Evolutionary conservation across 2,329 filamentous ascomycete genomes (phyloP).

Genomic region (Stemphylium beticola): DNA sequence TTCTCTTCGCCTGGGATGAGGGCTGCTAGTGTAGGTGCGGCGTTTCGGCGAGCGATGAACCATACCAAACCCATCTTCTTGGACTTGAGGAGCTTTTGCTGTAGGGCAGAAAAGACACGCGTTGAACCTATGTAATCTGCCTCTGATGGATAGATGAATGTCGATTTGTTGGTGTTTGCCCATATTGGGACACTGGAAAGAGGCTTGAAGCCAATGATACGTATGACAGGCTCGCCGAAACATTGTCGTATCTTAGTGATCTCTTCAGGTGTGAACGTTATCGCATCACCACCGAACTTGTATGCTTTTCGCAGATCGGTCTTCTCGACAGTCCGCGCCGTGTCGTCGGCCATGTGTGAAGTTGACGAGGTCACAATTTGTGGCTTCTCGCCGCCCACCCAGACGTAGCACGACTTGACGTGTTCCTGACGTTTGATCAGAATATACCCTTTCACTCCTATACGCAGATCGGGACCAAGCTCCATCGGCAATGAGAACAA

Average conservation of each 20-base stretch:
- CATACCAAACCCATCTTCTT: conserved; percentile 86
- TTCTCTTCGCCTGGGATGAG: conserved; percentile 77
- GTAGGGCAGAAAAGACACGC: conserved; percentile 87
- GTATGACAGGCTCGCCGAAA: conserved; percentile 82
- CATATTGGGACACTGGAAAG: conserved; percentile 75
- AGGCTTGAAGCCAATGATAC: conserved; percentile 93
- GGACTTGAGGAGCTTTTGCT: conserved; percentile 81
- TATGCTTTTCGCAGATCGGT: conserved; percentile 87
- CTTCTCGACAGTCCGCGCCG: conserved; percentile 76
- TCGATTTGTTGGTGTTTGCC: conserved; percentile 84
- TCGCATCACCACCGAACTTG: conserved; percentile 91
- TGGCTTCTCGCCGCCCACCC: conserved; percentile 81
- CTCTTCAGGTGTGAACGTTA: conserved; percentile 86
- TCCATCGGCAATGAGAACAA: conserved; percentile 90
- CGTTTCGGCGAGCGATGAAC: conserved; percentile 84
- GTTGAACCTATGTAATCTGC: conserved; percentile 89
- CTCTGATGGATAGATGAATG: conserved; percentile 93
- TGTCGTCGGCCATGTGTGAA: conserved; percentile 77
- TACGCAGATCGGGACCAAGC: conserved; percentile 80
- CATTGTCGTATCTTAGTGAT: conserved; percentile 72
- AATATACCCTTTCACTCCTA: conserved; percentile 93
- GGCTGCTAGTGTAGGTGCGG: conserved; percentile 78
- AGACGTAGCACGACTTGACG: conserved; percentile 84
- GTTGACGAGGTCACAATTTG: conserved; percentile 80
- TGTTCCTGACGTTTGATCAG: conserved; percentile 83